phyloP scores from a whole-genome alignment of 164 flowering plant genomes.

The Litsea cubeba region DNA sequence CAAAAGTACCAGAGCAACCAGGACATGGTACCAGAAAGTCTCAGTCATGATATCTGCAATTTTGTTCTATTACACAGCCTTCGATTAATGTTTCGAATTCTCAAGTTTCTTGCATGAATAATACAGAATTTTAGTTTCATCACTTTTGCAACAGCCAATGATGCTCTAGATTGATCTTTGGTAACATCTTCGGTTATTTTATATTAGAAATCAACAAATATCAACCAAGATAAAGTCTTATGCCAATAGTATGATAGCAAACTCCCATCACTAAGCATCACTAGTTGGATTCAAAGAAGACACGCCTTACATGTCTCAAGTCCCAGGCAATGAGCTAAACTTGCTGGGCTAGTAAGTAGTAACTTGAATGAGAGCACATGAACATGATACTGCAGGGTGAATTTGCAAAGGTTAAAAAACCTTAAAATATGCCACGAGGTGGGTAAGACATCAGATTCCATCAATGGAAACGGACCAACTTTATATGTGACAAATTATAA shows the following conservation, averaged over 20 bases:
- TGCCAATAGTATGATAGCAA: background rate
- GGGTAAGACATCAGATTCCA: background rate
- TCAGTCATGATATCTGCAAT: constrained; percentile 72
- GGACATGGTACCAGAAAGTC: constrained; percentile 81
- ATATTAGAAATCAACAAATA: constrained; percentile 53
- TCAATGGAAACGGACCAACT: constrained; percentile 27
- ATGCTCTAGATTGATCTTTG: constrained; percentile 48
- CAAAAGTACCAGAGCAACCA: constrained; percentile 68
- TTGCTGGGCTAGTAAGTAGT: constrained; percentile 75
- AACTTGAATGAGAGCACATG: constrained; percentile 85
- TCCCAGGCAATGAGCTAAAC: constrained; percentile 93
- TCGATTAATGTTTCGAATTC: background rate
- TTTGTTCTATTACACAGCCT: constrained; percentile 1
- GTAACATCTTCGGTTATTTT: constrained; percentile 43
- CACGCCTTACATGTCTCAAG: constrained; percentile 91
- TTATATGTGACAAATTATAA: constrained; percentile 91
- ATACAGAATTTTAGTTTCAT: constrained; percentile 55
- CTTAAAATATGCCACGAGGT: background rate
- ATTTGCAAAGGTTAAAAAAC: constrained; percentile 45
- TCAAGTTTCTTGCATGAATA: background rate
- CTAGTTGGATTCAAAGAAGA: background rate
- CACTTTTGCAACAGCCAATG: constrained; percentile 48
- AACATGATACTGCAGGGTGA: constrained; percentile 93
- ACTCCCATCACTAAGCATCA: background rate
- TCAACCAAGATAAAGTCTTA: background rate